phyloP scores from a whole-genome alignment of 2,329 filamentous ascomycete genomes.

The Xylariaceae sp. region DNA sequence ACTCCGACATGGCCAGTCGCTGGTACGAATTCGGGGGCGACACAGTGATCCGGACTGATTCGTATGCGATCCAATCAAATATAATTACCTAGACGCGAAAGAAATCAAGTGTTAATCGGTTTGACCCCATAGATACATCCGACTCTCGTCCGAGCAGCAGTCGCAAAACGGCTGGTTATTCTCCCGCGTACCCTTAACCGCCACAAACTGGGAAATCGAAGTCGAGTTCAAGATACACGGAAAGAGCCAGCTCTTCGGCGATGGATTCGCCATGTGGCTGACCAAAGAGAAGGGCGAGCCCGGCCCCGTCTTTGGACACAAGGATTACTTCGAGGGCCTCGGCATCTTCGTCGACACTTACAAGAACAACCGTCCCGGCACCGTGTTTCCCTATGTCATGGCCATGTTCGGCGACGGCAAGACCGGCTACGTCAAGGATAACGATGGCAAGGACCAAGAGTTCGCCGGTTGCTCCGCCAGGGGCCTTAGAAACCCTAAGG shows the following conservation, averaged over 20 bases:
- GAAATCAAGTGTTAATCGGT: conserved; percentile 22
- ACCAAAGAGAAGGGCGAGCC: conserved; percentile 82
- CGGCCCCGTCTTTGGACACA: conserved; percentile 83
- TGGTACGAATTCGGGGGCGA: conserved; percentile 99
- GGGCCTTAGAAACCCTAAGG: conserved; percentile 73
- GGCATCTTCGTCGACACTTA: conserved; percentile 98
- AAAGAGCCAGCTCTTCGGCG: conserved; percentile 83
- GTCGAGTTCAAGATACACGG: conserved; percentile 94
- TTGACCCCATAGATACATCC: conserved; percentile 66
- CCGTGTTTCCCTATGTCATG: conserved; percentile 97
- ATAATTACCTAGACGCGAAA: background rate
- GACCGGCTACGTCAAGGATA: conserved; percentile 84
- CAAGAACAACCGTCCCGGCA: conserved; percentile 97
- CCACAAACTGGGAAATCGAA: conserved; percentile 98
- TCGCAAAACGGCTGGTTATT: conserved; percentile 93
- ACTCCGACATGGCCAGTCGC: conserved; percentile 95
- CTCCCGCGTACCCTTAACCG: conserved; percentile 88
- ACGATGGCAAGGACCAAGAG: conserved; percentile 91
- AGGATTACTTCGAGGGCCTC: conserved; percentile 87
- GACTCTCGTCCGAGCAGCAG: conserved; percentile 82
- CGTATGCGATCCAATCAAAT: conserved; percentile 43
- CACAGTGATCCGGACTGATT: conserved; percentile 73
- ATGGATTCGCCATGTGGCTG: conserved; percentile 97
- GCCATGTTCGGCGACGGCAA: conserved; percentile 94
- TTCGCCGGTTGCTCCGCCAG: conserved; percentile 92